Evolutionary conservation across 805 yeast genomes (phyloP).

Genomic region (Barnettozyma siamensis): DNA sequence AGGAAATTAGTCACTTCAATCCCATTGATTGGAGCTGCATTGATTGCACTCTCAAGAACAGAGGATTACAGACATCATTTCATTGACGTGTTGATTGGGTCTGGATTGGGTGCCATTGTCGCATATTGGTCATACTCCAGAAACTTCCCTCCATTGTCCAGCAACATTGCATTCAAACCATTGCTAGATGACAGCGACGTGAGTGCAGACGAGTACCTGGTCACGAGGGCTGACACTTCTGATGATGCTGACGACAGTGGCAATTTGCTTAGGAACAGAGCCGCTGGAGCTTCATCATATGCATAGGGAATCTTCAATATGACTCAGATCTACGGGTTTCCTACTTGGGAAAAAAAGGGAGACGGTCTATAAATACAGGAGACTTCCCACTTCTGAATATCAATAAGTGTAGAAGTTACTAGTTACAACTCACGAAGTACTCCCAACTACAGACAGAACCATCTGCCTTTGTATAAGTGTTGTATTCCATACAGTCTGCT

Average conservation of each 20-base stretch:
- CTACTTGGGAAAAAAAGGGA: too few species aligned
- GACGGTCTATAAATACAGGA: background rate
- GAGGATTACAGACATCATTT: constrained; percentile 94
- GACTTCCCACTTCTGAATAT: background rate
- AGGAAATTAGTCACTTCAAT: constrained; percentile 45
- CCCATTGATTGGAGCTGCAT: constrained; percentile 64
- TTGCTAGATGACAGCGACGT: constrained; percentile 36
- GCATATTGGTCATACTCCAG: constrained; percentile 42
- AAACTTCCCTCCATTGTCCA: constrained; percentile 33
- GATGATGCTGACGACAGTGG: constrained; percentile 16
- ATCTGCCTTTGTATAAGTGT: too few species aligned
- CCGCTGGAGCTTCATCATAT: background rate
- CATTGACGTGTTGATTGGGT: constrained; percentile 74
- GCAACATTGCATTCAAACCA: constrained; percentile 34
- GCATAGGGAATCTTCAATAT: background rate
- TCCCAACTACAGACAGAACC: too few species aligned
- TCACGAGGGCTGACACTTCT: constrained; percentile 10
- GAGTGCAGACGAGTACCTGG: constrained; percentile 21
- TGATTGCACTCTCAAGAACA: constrained; percentile 81
- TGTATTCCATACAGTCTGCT: too few species aligned
- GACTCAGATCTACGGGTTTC: background rate
- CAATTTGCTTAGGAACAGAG: constrained; percentile 10
- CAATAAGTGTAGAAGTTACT: too few species aligned
- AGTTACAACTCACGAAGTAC: too few species aligned
- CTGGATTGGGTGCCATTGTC: constrained; percentile 53